Evolutionary conservation across 2,329 filamentous ascomycete species (phyloP), one percentile per base, ranked within the genome.

Genomic region (Talaromyces funiculosus): DNA sequence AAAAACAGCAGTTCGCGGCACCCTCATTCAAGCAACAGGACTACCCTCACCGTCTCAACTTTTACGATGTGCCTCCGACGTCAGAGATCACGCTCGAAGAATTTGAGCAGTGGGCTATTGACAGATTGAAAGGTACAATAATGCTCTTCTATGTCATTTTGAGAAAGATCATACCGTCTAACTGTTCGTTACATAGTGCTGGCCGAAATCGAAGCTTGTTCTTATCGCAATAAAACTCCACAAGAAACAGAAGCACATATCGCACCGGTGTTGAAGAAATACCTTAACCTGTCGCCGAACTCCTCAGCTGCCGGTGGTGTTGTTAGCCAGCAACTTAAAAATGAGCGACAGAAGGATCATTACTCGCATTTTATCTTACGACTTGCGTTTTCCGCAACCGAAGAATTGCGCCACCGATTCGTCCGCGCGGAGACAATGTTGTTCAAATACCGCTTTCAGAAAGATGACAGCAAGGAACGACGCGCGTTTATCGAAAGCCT

Each of bases 31-130:
- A 90, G 74, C 86, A 91, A 66, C 83, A 88, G 60, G 82, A 88
- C 45, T 99, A 97, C 73, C 86, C 88, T 14, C 83, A 93, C 74
- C 88, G 92, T 60, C 84, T 99, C 70, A 99, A 95, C 80, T 93
- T 97, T 76, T 99, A 99, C 78, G 80, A 86, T 45, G 82, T 88
- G 26, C 90, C 94, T 49, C 94, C 94, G 0, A 97, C 92, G 0
- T 89, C 90, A 53, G 94, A 99, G 71, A 94, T 99, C 67, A 96
- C 91, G 0, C 86, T 99, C 43, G 94, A 99, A 72, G 88, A 99
- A 72, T 99, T 99, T 70, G 94, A 99, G 73, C 92, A 96, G 83
- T 99, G 94, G 94, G 94, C 92, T 10, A 97, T 99, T 70, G 90
- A 96, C 69, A 83, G 94, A 61, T 75, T 99, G 66, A 88, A 91